Conservation (phyloP, 345 rosid species). For the Geranium brycei region DNA sequence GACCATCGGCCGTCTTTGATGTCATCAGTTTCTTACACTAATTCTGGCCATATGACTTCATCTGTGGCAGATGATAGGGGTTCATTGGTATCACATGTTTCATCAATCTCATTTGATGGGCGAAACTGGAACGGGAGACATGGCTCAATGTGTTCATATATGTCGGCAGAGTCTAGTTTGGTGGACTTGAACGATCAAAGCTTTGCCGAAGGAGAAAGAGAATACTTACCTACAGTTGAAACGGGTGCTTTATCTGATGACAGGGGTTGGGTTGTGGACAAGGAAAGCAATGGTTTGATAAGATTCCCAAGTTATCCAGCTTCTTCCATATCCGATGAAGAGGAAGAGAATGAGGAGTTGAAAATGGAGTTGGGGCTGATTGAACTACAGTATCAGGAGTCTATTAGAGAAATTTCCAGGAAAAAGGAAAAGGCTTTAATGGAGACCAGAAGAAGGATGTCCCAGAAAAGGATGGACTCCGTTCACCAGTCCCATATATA, state of each 20-base stretch:
- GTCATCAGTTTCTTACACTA: slow-evolving; percentile 4
- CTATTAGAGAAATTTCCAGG: slow-evolving; percentile 40
- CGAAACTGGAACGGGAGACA: slow-evolving; percentile 11
- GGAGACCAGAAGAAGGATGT: slow-evolving; percentile 32
- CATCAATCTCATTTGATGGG: slow-evolving; percentile 23
- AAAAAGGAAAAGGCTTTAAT: slow-evolving; percentile 56
- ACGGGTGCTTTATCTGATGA: slow-evolving; percentile 2
- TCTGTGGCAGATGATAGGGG: slow-evolving; percentile 14
- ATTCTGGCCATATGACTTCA: slow-evolving; percentile 5
- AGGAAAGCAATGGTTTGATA: slow-evolving; percentile 1
- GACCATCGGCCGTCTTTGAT: background rate
- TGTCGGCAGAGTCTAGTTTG: slow-evolving; percentile 16
- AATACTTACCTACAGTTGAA: slow-evolving; percentile 7
- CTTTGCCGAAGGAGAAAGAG: background rate
- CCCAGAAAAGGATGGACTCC: slow-evolving; percentile 19
- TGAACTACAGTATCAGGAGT: slow-evolving; percentile 48
- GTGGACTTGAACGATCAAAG: slow-evolving; percentile 11
- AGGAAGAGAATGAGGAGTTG: slow-evolving; percentile 31
- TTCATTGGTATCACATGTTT: slow-evolving; percentile 24
- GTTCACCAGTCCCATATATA: slow-evolving; percentile 8
- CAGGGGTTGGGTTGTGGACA: slow-evolving; percentile 5
- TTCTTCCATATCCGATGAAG: background rate
- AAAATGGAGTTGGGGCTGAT: slow-evolving; percentile 41
- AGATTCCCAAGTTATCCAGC: background rate
- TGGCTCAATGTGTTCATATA: slow-evolving; percentile 15